Conservation (phyloP, 2,329 filamentous ascomycete genomes). For the Cladosporium colombiae region DNA sequence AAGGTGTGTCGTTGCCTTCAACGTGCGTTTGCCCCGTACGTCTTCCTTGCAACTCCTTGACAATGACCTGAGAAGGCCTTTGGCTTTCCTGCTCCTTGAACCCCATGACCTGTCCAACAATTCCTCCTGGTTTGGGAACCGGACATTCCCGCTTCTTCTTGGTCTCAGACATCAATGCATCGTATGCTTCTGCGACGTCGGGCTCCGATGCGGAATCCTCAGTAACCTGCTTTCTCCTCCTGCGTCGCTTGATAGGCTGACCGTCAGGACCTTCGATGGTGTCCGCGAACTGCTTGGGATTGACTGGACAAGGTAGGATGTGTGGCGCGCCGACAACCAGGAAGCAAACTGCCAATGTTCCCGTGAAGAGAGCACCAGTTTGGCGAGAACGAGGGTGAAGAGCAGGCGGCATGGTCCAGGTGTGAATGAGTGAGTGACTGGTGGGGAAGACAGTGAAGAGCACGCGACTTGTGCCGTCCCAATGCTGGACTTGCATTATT, state of each 20-base stretch:
- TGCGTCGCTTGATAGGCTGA: constrained; percentile 40
- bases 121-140: constrained; percentile 82
- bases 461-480: background rate
- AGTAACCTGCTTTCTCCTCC: constrained; percentile 40
- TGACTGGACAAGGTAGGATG: constrained; percentile 82
- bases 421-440: background rate
- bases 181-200: constrained; percentile 6
- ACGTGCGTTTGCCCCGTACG: background rate
- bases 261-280: constrained; percentile 41
- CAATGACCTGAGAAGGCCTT: constrained; percentile 31
- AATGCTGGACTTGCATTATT: constrained; percentile 19
- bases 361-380: constrained; percentile 91
- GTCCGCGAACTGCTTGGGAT: constrained; percentile 74
- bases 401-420: constrained; percentile 69
- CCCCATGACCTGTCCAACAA: constrained; percentile 74
- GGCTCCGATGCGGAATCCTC: constrained; percentile 17
- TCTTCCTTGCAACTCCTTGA: constrained; percentile 28
- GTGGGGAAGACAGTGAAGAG: background rate
- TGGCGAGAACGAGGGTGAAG: constrained; percentile 91
- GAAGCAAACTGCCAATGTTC: constrained; percentile 86
- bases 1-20: constrained; percentile 12
- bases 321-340: constrained; percentile 90
- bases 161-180: constrained; percentile 19
- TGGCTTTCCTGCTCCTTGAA: constrained; percentile 52
- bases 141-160: constrained; percentile 72